Percentiles rank a stretch among this genome's conserved stretches.
These are phyloP conservation scores for Monosporascus sp. DNA, from an alignment of 2,329 filamentous ascomycete genomes.

Conservation along the genomic window DNA sequence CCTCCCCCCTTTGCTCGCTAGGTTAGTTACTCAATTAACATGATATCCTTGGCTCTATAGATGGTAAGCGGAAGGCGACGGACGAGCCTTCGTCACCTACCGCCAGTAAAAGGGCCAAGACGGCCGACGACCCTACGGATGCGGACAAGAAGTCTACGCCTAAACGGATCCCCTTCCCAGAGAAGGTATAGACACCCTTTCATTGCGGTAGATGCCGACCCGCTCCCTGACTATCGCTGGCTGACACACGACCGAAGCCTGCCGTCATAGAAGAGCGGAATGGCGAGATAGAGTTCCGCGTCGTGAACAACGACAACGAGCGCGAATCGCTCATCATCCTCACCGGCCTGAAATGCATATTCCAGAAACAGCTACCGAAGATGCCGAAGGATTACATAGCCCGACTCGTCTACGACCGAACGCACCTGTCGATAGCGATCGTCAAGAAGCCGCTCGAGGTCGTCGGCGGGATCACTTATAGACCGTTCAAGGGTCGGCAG, in stretches of 20 bases:
- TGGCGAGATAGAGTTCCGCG: constrained; percentile 92
- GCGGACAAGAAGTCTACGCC: constrained; percentile 45
- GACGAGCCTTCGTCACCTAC: constrained; percentile 59
- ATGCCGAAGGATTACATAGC: constrained; percentile 99
- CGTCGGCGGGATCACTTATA: constrained; percentile 94
- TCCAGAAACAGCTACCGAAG: constrained; percentile 96
- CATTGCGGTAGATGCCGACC: constrained; percentile 7
- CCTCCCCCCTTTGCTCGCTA: background rate
- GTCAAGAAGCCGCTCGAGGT: constrained; percentile 94
- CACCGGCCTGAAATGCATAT: constrained; percentile 93
- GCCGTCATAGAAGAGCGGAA: constrained; percentile 90
- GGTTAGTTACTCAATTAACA: constrained; percentile 5
- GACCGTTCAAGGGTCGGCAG: constrained; percentile 83
- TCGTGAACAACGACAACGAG: constrained; percentile 92
- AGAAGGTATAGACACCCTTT: constrained; percentile 56
- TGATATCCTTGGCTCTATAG: constrained; percentile 23
- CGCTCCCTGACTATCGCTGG: constrained; percentile 1
- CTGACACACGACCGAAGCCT: constrained; percentile 46
- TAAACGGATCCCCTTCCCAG: constrained; percentile 77
- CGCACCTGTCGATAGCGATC: constrained; percentile 93
- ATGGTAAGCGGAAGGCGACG: constrained; percentile 67
- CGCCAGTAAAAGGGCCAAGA: constrained; percentile 61
- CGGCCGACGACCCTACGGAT: constrained; percentile 36
- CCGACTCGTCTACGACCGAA: constrained; percentile 92
- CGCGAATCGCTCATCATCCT: constrained; percentile 89